Evolutionary conservation across 495 filamentous ascomycete genomes (phyloP).

Genomic region (Friedmanniomyces simplex): DNA sequence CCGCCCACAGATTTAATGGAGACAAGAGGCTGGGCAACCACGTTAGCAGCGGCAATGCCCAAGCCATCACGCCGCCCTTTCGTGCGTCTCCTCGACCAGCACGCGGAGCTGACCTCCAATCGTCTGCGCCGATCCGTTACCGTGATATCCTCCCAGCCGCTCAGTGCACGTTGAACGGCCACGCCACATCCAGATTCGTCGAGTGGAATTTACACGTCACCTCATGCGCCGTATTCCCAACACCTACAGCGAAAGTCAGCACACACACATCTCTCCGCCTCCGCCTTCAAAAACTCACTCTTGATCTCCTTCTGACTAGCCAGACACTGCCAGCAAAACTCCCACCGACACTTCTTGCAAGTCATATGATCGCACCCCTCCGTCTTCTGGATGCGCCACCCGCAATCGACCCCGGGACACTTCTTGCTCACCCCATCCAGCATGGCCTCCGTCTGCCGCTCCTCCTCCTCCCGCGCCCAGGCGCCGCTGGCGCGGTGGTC

Average conservation of each 20-base stretch:
- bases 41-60: no score
- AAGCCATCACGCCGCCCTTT: no score
- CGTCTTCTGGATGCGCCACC: constrained; percentile 28
- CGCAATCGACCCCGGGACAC: constrained; percentile 24
- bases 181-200: constrained; percentile 8
- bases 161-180: constrained; percentile 18
- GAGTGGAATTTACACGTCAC: constrained; percentile 21
- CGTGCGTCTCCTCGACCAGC: no score
- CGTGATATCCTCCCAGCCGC: neutral
- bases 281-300: neutral
- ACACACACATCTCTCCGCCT: no score
- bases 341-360: constrained; percentile 22
- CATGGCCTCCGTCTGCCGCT: constrained; percentile 13
- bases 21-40: no score
- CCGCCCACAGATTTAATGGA: no score
- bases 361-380: constrained; percentile 27
- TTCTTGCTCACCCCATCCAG: constrained; percentile 25
- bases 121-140: no score
- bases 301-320: constrained; percentile 16
- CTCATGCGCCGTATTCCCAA: constrained; percentile 22
- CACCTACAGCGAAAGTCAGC: no score
- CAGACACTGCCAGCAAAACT: constrained; percentile 31
- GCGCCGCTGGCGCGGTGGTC: constrained; percentile 24
- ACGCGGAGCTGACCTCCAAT: no score
- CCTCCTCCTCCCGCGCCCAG: constrained; percentile 22